These are phyloP conservation scores for Phyllosticta citriasiana DNA, from an alignment of 2,329 filamentous ascomycete species.

Conservation along the genomic window DNA sequence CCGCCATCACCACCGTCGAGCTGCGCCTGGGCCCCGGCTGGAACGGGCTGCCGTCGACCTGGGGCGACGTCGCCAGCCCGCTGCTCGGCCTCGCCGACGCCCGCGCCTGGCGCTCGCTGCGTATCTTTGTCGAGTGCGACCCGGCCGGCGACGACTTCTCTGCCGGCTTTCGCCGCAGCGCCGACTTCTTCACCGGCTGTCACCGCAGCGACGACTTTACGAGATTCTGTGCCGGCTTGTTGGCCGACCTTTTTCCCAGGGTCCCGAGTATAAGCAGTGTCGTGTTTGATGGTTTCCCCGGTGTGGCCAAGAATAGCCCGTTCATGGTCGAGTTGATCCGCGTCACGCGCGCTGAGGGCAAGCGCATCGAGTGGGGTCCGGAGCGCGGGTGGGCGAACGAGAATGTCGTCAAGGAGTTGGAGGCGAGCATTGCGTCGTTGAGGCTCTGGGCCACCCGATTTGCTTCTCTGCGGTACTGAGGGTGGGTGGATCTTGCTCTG, in stretches of 20 bases:
- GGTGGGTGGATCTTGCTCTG: too few relatives aligned
- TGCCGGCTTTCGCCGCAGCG: constrained; percentile 54
- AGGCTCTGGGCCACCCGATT: not conserved
- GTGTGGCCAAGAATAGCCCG: constrained; percentile 54
- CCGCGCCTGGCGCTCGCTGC: constrained; percentile 47
- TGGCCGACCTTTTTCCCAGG: constrained; percentile 47
- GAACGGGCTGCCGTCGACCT: constrained; percentile 58
- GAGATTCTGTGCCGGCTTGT: constrained; percentile 49
- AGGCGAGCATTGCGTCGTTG: constrained; percentile 9
- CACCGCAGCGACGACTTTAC: constrained; percentile 58
- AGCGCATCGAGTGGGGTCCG: constrained; percentile 54
- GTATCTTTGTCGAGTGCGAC: constrained; percentile 63
- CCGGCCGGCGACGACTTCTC: constrained; percentile 56
- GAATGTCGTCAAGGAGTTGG: constrained; percentile 26
- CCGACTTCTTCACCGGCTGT: constrained; percentile 58
- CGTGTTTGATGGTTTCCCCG: constrained; percentile 60
- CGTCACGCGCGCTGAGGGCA: constrained; percentile 33
- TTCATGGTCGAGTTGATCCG: constrained; percentile 54
- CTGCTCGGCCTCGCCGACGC: constrained; percentile 54
- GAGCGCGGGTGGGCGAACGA: constrained; percentile 53
- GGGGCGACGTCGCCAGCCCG: constrained; percentile 27
- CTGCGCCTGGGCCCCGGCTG: constrained; percentile 65
- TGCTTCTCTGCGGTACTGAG: not conserved
- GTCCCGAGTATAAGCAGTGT: constrained; percentile 49
- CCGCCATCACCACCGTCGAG: constrained; percentile 53